Evolutionary conservation across 805 yeast genomes (phyloP).

Genomic region (Candida boidinii): DNA sequence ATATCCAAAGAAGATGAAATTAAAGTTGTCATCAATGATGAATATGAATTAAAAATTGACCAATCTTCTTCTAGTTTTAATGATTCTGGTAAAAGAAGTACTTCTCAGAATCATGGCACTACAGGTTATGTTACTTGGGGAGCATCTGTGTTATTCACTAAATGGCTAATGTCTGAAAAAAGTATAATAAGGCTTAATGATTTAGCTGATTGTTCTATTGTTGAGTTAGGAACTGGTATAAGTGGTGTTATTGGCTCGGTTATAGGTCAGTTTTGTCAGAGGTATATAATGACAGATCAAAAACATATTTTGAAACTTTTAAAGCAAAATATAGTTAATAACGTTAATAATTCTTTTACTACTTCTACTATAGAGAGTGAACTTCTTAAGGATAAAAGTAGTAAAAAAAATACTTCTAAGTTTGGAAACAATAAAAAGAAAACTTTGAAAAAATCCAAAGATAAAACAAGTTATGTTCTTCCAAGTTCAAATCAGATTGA

Average conservation of each 20-base stretch:
- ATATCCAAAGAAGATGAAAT: constrained; percentile 12
- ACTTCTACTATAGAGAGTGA: constrained; percentile 11
- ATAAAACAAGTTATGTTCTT: constrained; percentile 1
- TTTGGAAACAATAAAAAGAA: neutral
- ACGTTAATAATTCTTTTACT: constrained; percentile 20
- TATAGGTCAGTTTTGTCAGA: constrained; percentile 24
- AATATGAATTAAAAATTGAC: constrained; percentile 13
- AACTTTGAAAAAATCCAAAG: constrained; percentile 1
- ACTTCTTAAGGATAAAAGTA: constrained; percentile 2
- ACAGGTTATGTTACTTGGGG: constrained; percentile 65
- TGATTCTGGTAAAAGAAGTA: too few species aligned
- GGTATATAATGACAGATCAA: constrained; percentile 54
- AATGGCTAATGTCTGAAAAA: constrained; percentile 38
- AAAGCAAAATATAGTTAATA: constrained; percentile 34
- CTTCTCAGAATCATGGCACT: constrained; percentile 27
- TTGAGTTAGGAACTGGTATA: constrained; percentile 60
- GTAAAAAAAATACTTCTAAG: too few species aligned
- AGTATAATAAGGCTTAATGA: constrained; percentile 20
- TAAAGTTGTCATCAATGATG: constrained; percentile 10
- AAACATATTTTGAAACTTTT: constrained; percentile 41
- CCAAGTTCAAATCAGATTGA: constrained; percentile 32
- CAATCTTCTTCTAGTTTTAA: constrained; percentile 26
- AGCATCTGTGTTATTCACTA: constrained; percentile 36
- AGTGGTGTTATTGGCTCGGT: constrained; percentile 41
- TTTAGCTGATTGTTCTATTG: constrained; percentile 20